These are phyloP conservation scores for Fusarium albidum DNA, from an alignment of 2,329 filamentous ascomycete genomes.

Conservation along the genomic window DNA sequence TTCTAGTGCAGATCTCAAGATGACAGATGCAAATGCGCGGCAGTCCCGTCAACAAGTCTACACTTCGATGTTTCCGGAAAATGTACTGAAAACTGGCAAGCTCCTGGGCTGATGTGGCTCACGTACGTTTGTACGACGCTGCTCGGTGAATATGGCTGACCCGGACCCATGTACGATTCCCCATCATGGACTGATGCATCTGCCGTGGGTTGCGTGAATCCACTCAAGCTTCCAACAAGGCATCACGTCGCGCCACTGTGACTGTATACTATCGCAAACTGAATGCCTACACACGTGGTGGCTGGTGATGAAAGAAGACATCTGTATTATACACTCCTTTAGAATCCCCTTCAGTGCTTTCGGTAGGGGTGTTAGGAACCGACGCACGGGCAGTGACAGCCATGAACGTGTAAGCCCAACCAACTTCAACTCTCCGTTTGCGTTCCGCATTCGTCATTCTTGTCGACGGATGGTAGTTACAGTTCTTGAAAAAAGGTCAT, in stretches of 20 bases:
- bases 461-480: too few species aligned
- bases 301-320: too few species aligned
- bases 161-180: conserved; percentile 16
- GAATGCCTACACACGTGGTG: too few species aligned
- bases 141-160: conserved; percentile 1
- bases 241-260: conserved; percentile 21
- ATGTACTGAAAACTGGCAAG: background rate
- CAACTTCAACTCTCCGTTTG: too few species aligned
- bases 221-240: conserved; percentile 14
- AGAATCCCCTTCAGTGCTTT: too few species aligned
- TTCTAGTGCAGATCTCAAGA: conserved; percentile 24
- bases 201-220: conserved; percentile 13
- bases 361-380: too few species aligned
- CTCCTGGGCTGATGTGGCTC: background rate
- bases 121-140: background rate
- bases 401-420: too few species aligned
- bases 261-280: too few species aligned
- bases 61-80: conserved; percentile 13
- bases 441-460: too few species aligned
- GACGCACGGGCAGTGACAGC: too few species aligned
- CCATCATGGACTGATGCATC: conserved; percentile 22
- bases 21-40: conserved; percentile 20
- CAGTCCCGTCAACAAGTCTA: background rate
- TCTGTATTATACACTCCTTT: too few species aligned
- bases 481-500: too few species aligned